Conservation (phyloP, 208 protist genomes). For the Wallacemonas sp. region DNA sequence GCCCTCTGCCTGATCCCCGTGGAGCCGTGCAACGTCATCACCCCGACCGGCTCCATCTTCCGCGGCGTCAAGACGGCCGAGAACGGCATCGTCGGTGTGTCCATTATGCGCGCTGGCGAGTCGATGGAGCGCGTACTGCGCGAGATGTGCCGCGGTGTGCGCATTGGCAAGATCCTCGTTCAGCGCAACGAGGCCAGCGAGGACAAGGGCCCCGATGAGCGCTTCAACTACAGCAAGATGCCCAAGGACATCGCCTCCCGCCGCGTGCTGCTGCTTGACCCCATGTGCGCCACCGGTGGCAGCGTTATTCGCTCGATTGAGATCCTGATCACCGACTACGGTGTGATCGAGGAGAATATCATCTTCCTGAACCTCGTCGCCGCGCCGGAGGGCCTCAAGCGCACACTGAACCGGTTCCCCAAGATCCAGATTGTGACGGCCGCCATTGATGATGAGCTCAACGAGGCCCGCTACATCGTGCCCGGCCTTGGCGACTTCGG, state of each 20-base stretch:
- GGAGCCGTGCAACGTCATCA: constrained; percentile 80
- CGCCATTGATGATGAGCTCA: constrained; percentile 92
- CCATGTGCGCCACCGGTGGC: constrained; percentile 97
- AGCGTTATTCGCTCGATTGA: constrained; percentile 75
- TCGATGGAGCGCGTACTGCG: constrained; percentile 95
- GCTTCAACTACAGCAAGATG: constrained; percentile 96
- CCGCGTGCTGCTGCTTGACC: constrained; percentile 96
- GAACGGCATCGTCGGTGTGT: constrained; percentile 95
- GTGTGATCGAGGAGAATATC: constrained; percentile 94
- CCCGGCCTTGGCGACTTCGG: constrained; percentile 98
- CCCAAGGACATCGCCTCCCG: constrained; percentile 92
- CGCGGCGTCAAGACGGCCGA: constrained; percentile 73
- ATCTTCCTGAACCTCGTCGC: constrained; percentile 97
- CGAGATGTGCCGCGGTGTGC: constrained; percentile 93
- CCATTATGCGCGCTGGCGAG: constrained; percentile 97
- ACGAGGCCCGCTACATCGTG: constrained; percentile 94
- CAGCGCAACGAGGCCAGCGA: constrained; percentile 95
- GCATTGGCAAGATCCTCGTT: constrained; percentile 99
- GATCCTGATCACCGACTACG: constrained; percentile 80
- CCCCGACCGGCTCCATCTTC: constrained; percentile 89
- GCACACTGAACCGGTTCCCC: constrained; percentile 69
- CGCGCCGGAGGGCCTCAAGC: constrained; percentile 85
- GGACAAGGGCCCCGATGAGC: constrained; percentile 85
- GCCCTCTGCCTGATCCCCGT: constrained; percentile 90
- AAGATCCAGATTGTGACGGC: constrained; percentile 90